Base-by-base conservation (phyloP, 2,329 filamentous ascomycete genomes). In the Simplicillium sp. region DNA sequence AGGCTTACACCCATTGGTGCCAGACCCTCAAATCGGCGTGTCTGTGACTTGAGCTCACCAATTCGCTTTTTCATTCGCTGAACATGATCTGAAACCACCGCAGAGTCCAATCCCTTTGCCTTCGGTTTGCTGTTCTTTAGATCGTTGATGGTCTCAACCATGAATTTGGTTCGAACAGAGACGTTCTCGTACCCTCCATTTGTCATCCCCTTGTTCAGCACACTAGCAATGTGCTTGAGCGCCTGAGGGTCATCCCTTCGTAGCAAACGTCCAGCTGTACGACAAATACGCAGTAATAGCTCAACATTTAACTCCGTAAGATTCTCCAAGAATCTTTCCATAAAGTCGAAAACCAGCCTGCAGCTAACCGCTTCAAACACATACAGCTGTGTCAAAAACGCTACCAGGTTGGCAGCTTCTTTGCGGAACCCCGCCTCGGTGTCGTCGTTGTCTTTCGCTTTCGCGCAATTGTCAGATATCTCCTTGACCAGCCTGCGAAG, bases 121-220 rank as follows among this genome's bases (percentile, higher is more conserved):
- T 90, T 96, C 55, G 89, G 73, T 44, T 87, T 87, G 62, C 92
- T 96, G 67, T 94, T 95, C 59, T 95, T 95, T 25, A 98, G 71
- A 53, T 95, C 87, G 44, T 85, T 87, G 59, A 98, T 95, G 1
- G 84, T 92, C 54, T 97, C 90, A 39, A 98, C 85, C 89, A 97
- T 97, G 63, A 96, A 96, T 50, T 85, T 94, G 1, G 90, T 96
- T 42, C 92, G 81, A 9, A 89, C 85, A 2, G 88, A 90, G 20
- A 95, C 67, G 15, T 80, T 83, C 11, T 68, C 67, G 52, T 85
- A 78, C 4, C 84, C 85, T 29, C 73, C 66, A 44, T 77, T 80
- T 1, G 77, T 68, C 3, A 89, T 75, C 1, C 82, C 78, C 16
- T 82, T 80, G 48, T 87, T 85, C 43, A 97, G 75, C 38, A 87